Evolutionary conservation across 2,329 filamentous ascomycete genomes (phyloP).

Genomic region (Monilinia fructigena): DNA sequence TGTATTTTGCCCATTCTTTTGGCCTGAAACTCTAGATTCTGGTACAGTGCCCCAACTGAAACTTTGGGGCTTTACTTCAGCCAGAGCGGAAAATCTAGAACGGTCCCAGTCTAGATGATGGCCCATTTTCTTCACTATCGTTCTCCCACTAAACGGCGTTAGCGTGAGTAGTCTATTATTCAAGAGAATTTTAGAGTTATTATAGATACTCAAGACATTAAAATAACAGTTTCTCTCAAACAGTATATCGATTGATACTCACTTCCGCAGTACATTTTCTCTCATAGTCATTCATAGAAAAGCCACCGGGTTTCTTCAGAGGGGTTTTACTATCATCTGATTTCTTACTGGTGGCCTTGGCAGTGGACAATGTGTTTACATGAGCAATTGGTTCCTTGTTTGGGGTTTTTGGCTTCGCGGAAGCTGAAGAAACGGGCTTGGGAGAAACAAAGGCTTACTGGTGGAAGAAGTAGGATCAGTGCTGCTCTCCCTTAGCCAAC

Average conservation of each 20-base stretch:
- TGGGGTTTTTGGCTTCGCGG: too few relatives aligned
- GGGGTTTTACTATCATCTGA: conserved; percentile 26
- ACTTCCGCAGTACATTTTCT: not conserved
- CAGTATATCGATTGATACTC: not conserved
- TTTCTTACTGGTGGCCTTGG: not conserved
- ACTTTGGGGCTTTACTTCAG: not conserved
- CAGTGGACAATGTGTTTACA: too few relatives aligned
- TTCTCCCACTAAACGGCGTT: not conserved
- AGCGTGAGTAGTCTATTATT: not conserved
- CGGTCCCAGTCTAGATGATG: not conserved
- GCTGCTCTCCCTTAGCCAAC: not conserved
- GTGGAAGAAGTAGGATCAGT: conserved; percentile 21
- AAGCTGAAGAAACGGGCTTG: not conserved
- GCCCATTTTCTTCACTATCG: not conserved
- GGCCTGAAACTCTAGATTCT: not conserved
- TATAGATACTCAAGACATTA: not conserved
- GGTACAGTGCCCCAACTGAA: not conserved
- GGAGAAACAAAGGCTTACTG: not conserved
- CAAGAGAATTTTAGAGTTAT: not conserved
- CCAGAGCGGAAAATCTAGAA: not conserved
- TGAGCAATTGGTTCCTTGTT: too few relatives aligned
- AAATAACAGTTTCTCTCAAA: not conserved
- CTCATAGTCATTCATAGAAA: conserved; percentile 3
- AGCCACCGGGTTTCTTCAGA: not conserved
- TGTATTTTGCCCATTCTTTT: not conserved